Base-by-base conservation (phyloP, 2,329 filamentous ascomycete species). In the Blastomyces emzantsi region DNA sequence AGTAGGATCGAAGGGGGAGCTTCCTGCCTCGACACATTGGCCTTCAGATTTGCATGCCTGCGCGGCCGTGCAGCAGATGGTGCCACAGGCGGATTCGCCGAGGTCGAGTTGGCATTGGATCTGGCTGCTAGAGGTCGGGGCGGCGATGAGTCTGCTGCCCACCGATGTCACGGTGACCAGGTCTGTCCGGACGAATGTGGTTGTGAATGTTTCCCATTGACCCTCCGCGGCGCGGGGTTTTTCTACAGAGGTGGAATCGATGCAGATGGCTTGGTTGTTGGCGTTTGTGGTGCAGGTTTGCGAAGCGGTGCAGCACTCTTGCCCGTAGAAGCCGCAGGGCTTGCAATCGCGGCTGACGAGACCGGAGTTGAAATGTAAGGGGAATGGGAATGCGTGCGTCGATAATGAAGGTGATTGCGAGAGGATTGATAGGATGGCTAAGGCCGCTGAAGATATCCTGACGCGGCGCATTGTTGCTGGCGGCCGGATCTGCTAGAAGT, bases 191-290 rank as follows among this genome's bases (percentile, higher is more conserved):
- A 82, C 77, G 68, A 76, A 85, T 6, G 82, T 85, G 2, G 82
- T 82, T 22, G 84, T 87, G 69, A 77, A 84, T 73, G 81, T 81
- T 66, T 81, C 71, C 82, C 83, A 86, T 66, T 76, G 72, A n/a
- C 81, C 81, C 17, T 70, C 69, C 62, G 69, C 73, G 56, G 62
- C 64, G 11, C 66, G 51, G 63, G 30, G 61, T 15, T 8, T 63
- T 63, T 63, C 69, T 59, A 22, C 28, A 25, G 41, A n/a, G 28
- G 7, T 30, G 61, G 67, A 67, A 33, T 68, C 68, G 41, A 71
- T 69, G 69, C 82, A 85, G 66, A 78, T 75, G 49, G 82, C 82
- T 71, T 83, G 74, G 64, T 77, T 73, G 64, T 73, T 73, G 64
- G 73, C 67, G 69, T 83, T 79, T 63, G 82, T 84, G 68, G 74